Percentiles rank a stretch among this genome's conserved stretches.
Evolutionary conservation across 768 basidiomycete genomes (phyloP).

Genomic region (Austroboletus festivus): DNA sequence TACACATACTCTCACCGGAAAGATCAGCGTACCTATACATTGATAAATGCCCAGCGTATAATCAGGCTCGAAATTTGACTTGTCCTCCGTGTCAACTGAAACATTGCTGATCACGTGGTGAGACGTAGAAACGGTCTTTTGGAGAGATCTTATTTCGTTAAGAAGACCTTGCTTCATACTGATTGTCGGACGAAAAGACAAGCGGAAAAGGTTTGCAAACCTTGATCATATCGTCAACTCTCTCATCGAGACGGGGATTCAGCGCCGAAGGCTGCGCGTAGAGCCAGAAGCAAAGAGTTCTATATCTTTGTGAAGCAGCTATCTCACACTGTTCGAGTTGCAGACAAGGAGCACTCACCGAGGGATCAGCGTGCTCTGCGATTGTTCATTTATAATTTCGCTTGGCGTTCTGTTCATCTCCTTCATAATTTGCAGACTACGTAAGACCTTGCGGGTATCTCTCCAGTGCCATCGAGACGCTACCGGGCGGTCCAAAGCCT

Average conservation of each 20-base stretch:
- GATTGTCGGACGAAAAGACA: slow-evolving; percentile 1
- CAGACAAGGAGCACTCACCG: slow-evolving; percentile 39
- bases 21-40: slow-evolving; percentile 66
- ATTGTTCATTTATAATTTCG: slow-evolving; percentile 66
- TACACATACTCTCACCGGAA: not conserved
- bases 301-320: slow-evolving; percentile 52
- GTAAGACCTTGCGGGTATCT: slow-evolving; percentile 86
- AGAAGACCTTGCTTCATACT: slow-evolving; percentile 67
- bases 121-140: slow-evolving; percentile 25
- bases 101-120: not conserved
- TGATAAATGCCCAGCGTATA: slow-evolving; percentile 90
- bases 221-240: slow-evolving; percentile 89
- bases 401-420: slow-evolving; percentile 64
- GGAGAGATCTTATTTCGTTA: slow-evolving; percentile 67
- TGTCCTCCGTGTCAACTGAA: not conserved
- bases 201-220: slow-evolving; percentile 35
- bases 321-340: not conserved
- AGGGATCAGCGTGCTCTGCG: slow-evolving; percentile 40
- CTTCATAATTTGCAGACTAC: slow-evolving; percentile 75
- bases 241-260: slow-evolving; percentile 63
- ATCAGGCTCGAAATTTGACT: slow-evolving; percentile 32
- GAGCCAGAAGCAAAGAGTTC: slow-evolving; percentile 88
- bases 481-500: slow-evolving; percentile 64
- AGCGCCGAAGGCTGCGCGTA: slow-evolving; percentile 67
- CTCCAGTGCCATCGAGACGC: slow-evolving; percentile 94